Base-by-base conservation (phyloP, 768 basidiomycete genomes). In the Suillus discolor region DNA sequence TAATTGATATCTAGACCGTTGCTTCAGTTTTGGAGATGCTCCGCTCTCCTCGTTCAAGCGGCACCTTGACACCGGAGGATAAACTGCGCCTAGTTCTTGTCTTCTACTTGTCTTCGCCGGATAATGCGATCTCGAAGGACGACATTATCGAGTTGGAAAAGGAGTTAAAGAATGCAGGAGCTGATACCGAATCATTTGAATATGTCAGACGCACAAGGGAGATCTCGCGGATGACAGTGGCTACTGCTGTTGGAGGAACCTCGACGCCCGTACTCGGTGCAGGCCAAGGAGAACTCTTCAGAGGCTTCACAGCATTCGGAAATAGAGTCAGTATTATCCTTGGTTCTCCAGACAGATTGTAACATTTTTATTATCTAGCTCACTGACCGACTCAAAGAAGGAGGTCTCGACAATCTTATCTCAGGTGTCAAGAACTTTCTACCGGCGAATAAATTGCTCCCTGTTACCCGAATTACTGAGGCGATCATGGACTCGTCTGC, bases 401-500 rank as follows among this genome's bases (percentile, higher is more conserved):
- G 96, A 42, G 95, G 95, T n/a, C 84, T 99, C 39, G 96, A 99
- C 75, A 97, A 97, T 75, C 83, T 99, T 18, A 93, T 99, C 68
- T 96, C 96, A 0, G 97, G 96, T 45, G 97, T 99, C 71, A 97
- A 97, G 77, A 98, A 97, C 79, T 96, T 99, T 83, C 79, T 99
- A 20, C 97, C 97, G 1, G 91, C 94, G 3, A 94, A 95, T 75
- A 97, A 99, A 78, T 86, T 97, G 45, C 85, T 97, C 59, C 91
- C 94, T 13, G 88, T 97, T 55, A 98, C 97, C 0, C 89, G 97
- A 13, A 83, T 99, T 39, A 90, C 93, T 2, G 97, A 99, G 73
- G 97, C 97, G 25, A 83, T 99, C 36, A 99, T 99, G 96, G 97
- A 99, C 74, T 96, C 97, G 0, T 90, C 96, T 0, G 85, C 92